Percentiles rank a stretch among this genome's conserved stretches.
Evolutionary conservation across 192 early-diverging fungal species (phyloP).

Genomic region (Dissophora ornata): DNA sequence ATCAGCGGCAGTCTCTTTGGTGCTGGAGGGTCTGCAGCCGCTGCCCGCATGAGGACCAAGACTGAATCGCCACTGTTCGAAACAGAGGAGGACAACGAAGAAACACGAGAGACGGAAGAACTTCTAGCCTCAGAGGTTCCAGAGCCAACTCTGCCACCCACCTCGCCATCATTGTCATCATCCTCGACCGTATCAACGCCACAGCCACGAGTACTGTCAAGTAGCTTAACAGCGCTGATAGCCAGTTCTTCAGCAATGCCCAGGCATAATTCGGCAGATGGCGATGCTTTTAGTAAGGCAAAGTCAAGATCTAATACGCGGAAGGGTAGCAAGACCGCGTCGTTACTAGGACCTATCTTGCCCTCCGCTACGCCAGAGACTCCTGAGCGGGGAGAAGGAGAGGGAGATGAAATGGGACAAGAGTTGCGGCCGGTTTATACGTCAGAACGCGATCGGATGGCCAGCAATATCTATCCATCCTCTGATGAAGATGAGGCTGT

Average conservation of each 20-base stretch:
- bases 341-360: conserved; percentile 14
- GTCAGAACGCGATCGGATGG: conserved; percentile 16
- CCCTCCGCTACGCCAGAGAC: not conserved
- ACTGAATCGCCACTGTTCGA: conserved; percentile 48
- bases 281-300: not conserved
- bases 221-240: conserved; percentile 6
- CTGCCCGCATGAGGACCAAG: conserved; percentile 36
- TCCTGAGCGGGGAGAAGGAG: not conserved
- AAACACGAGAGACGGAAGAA: conserved; percentile 42
- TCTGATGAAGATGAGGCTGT: conserved; percentile 18
- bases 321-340: conserved; percentile 18
- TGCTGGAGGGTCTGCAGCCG: conserved; percentile 20
- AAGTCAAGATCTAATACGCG: conserved; percentile 8
- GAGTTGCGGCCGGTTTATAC: conserved; percentile 27
- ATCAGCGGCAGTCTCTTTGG: conserved; percentile 34
- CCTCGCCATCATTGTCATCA: not conserved
- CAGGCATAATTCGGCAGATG: not conserved
- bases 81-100: conserved; percentile 24
- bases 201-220: not conserved
- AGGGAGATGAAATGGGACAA: conserved; percentile 1
- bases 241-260: conserved; percentile 7
- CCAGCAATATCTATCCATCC: conserved; percentile 10
- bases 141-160: conserved; percentile 3
- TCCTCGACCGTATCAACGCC: too few relatives aligned
- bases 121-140: conserved; percentile 22